Percentiles rank a stretch among this genome's conserved stretches.
These are phyloP conservation scores for Phaeomoniella chlamydospora DNA, from an alignment of 2,329 filamentous ascomycete species.

Conservation along the genomic window DNA sequence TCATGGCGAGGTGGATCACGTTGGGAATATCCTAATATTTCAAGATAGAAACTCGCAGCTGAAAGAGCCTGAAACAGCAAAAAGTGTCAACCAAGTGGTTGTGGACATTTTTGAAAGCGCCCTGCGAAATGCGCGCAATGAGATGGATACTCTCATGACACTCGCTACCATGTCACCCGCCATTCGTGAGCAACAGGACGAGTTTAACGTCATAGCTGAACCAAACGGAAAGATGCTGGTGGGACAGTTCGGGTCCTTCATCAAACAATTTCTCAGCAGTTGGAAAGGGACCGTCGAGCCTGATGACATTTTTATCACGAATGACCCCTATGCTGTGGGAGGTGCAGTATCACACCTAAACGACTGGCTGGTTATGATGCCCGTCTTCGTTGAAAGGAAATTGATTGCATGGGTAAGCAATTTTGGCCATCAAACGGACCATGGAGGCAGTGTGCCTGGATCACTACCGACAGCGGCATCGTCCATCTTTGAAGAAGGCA, in stretches of 20 bases:
- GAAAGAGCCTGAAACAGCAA: slow-evolving; percentile 18
- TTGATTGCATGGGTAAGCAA: slow-evolving; percentile 35
- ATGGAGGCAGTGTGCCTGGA: slow-evolving; percentile 46
- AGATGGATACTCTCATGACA: slow-evolving; percentile 36
- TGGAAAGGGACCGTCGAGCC: slow-evolving; percentile 34
- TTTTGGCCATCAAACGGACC: slow-evolving; percentile 45
- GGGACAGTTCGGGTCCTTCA: slow-evolving; percentile 36
- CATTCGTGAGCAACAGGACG: slow-evolving; percentile 37
- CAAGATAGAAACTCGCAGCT: slow-evolving; percentile 14
- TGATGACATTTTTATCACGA: slow-evolving; percentile 36
- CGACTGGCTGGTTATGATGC: slow-evolving; percentile 27
- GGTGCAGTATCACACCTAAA: slow-evolving; percentile 33
- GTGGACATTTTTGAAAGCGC: slow-evolving; percentile 9
- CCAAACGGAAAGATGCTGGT: slow-evolving; percentile 34
- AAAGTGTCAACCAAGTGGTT: slow-evolving; percentile 3
- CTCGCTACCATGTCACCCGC: slow-evolving; percentile 15
- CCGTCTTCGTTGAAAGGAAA: slow-evolving; percentile 28
- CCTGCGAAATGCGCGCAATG: slow-evolving; percentile 16
- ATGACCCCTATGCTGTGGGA: slow-evolving; percentile 33
- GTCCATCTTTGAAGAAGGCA: slow-evolving; percentile 32
- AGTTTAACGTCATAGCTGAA: slow-evolving; percentile 36
- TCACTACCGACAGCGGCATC: slow-evolving; percentile 22
- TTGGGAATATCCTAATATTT: slow-evolving; percentile 34
- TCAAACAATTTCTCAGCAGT: slow-evolving; percentile 28
- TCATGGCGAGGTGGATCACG: slow-evolving; percentile 29